Base-by-base conservation (phyloP, 2,329 filamentous ascomycete genomes). In the Stachybotrys elegans region DNA sequence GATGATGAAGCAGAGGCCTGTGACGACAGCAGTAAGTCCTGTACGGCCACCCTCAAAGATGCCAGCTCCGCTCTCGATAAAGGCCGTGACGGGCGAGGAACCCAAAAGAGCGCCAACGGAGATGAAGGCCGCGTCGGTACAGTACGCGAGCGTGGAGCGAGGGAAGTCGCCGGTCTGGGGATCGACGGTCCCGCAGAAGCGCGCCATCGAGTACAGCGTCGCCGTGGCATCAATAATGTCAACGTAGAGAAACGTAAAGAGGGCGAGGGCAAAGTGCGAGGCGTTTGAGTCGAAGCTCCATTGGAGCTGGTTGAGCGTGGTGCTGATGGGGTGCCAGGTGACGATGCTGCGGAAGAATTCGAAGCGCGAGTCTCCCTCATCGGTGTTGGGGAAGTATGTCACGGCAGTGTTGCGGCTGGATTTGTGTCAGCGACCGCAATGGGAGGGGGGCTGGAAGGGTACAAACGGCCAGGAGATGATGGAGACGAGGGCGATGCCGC, bases 161-260 rank as follows among this genome's bases (percentile, higher is more conserved):
- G 91, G 88, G 50, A 95, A 95, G 60, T 94, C 88, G n/a, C 83
- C 81, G 3, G 84, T 80, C 37, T 78, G 72, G 52, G 75, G 65
- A 57, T 83, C 74, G 52, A 86, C 79, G 36, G 78, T 76, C 22
- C 81, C 79, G 48, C 79, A 83, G 66, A 88, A 88, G 19, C 83
- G 81, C 2, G 85, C 86, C 85, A 90, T 89, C n/a, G 84, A 86
- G 66, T 88, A 89, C 29, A 89, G 68, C 1, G 85, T 89, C 34
- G 84, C 86, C 0, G 86, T 89, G 55, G 82, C 83, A 58, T 90
- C 86, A 47, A 90, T 82, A 52, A 89, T 86, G 55, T 89, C 86
- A 41, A 90, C 86, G 47, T 89, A 89, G 3, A 90, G 73, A 58
- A 90, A 88, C 1, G 86, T 89, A 57, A 89, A 82, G 42, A 89